Percentiles rank a stretch among this genome's conserved stretches.
These are phyloP conservation scores for Leishmania amazonensis DNA, from an alignment of 208 protist species.

Conservation along the genomic window DNA sequence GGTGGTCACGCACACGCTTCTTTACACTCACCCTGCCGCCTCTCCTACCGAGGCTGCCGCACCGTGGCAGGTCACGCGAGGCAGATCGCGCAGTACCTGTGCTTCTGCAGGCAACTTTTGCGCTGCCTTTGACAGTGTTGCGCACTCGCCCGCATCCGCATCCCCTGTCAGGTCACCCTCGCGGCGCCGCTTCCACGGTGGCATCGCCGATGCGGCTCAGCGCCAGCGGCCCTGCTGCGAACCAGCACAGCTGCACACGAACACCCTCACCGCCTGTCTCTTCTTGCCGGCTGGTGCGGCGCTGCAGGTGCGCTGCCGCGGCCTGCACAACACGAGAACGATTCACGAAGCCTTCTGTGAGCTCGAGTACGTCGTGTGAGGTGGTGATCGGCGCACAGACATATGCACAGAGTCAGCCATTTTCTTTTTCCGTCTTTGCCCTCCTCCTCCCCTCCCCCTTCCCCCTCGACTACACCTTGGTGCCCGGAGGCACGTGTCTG, in stretches of 20 bases:
- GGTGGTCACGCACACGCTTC: constrained; percentile 8
- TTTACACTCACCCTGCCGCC: constrained; percentile 10
- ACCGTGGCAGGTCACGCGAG: background rate
- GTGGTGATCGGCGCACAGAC: background rate
- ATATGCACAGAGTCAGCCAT: background rate
- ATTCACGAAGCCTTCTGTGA: constrained; percentile 62
- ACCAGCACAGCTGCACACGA: constrained; percentile 40
- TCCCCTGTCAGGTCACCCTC: background rate
- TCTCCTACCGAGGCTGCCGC: background rate
- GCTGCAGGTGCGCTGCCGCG: constrained; percentile 51
- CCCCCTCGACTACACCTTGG: background rate
- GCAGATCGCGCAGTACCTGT: background rate
- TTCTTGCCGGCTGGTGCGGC: constrained; percentile 41
- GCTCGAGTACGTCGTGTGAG: constrained; percentile 51
- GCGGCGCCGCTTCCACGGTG: constrained; percentile 12
- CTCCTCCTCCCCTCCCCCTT: background rate
- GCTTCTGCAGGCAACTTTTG: background rate
- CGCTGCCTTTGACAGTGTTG: background rate
- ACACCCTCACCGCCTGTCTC: constrained; percentile 47
- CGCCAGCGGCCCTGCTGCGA: constrained; percentile 37
- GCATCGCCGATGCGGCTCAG: constrained; percentile 4
- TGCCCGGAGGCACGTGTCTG: background rate
- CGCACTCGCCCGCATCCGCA: background rate
- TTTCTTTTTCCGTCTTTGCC: background rate
- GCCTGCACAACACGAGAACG: constrained; percentile 24